Evolutionary conservation across 176 grass and related monocot genomes (phyloP), one percentile per base, ranked within the genome.

Genomic region (Phoenix roebelenii): DNA sequence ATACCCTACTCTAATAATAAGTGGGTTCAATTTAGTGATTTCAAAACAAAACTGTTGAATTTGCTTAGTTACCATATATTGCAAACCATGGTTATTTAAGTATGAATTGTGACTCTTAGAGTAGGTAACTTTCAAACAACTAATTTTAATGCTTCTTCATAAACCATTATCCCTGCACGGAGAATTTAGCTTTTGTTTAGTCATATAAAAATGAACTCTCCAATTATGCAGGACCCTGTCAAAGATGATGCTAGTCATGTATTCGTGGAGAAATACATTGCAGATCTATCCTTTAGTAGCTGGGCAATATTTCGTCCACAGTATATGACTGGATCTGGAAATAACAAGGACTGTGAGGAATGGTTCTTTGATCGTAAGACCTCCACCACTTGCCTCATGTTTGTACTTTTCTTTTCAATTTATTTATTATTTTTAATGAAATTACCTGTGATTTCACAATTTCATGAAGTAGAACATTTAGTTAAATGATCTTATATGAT

Each of bases 291-390:
- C 49, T 95, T 95, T 73, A 15, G 66, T 54, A 84, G 70, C 70
- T 91, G 87, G 87, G 72, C 87, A 3, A 32, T 80, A 59, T 91
- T 97, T 68, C 87, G 92, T 44, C 92, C 92, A 5, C 87, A 91
- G 66, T 91, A 91, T 79, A 91, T 97, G 87, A 91, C 83, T 65
- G 87, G 93, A 69, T 91, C 93, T n/a, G 81, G 84, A 78, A 97
- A 97, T 72, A 97, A 91, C 73, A 97, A 97, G 74, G 92, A 97
- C 54, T 97, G 87, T 56, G 93, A 97, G 78, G 93, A 97, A 72
- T 97, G 87, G 87, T 97, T 97, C 77, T 97, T 97, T 68, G 93
- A 97, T 74, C 76, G 93, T 97, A 87, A 68, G 52, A 65, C 48
- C 35, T 73, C 4, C 16, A 32, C 32, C 49, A 22, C 5, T 17